phyloP scores from a whole-genome alignment of 352 stramenopile genomes.

The Globisporangium spiculum region DNA sequence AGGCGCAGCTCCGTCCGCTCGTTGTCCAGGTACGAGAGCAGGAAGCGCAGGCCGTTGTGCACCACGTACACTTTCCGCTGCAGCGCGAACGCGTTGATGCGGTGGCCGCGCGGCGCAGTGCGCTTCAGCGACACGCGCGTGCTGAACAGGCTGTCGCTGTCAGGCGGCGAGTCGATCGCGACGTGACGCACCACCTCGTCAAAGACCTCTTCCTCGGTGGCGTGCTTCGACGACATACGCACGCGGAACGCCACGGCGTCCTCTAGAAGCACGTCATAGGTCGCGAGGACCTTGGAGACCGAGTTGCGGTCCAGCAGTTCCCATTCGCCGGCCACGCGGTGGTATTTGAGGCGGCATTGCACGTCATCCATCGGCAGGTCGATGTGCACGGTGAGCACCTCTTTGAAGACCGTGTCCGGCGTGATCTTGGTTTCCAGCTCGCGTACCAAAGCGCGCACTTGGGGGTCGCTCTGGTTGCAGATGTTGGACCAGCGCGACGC shows the following conservation, averaged over 20 bases:
- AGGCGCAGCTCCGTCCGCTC: neutral
- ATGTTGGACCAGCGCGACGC: conserved; percentile 16
- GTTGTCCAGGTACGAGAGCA: conserved; percentile 3
- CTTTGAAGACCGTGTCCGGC: neutral
- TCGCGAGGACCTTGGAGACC: conserved; percentile 17
- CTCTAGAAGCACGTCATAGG: conserved; percentile 16
- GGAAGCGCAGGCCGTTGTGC: neutral
- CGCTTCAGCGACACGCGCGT: neutral
- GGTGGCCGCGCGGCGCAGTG: neutral
- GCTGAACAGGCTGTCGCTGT: neutral
- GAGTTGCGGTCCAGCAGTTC: conserved; percentile 19
- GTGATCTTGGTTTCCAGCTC: neutral
- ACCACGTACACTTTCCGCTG: conserved; percentile 3
- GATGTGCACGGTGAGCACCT: conserved; percentile 5
- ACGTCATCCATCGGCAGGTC: neutral
- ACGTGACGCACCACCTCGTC: neutral
- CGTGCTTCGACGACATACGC: conserved; percentile 1
- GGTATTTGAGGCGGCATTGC: conserved; percentile 34
- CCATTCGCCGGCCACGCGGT: conserved; percentile 33
- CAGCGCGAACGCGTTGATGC: neutral
- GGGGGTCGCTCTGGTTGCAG: neutral
- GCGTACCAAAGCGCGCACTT: neutral
- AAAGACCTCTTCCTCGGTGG: neutral
- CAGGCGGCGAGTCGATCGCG: conserved; percentile 1
- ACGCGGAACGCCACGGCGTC: conserved; percentile 3